Base-by-base conservation (phyloP, 345 rosid species). In the Eucalyptus curtisii region DNA sequence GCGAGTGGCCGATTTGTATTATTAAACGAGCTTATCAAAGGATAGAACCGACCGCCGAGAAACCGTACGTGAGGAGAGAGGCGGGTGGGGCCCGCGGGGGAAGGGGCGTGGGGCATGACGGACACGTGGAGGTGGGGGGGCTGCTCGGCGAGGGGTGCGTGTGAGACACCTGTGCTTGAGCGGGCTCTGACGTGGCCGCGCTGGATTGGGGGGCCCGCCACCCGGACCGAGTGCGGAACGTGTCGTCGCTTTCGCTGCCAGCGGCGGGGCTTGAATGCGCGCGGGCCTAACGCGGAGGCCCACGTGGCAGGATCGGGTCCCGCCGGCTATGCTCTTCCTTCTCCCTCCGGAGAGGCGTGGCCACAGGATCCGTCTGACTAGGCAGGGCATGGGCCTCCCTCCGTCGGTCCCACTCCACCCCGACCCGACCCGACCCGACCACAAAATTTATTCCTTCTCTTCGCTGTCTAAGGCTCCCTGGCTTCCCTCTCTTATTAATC, bases 131-230 rank as follows among this genome's bases (percentile, higher is more conserved):
- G n/a, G 4, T 11, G 71, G 22, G 71, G 22, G 90, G 90, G 90
- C 25, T 86, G 90, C 10, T 68, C 4, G 4, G 86, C 7, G 44
- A 44, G 90, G 31, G 87, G 45, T 88, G 15, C 86, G 93, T 89
- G 92, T 90, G 91, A 10, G 90, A 91, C 92, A 94, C 94, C 89
- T 90, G 61, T 90, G 87, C 47, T 16, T 40, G 91, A 90, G 87
- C 88, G 12, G 57, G 37, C 10, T 85, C 90, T 90, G 95, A 94
- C 90, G 92, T 90, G 96, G 93, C 89, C 91, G 91, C 90, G 93
- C 91, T 89, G 42, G 82, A 47, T 84, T n/a, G 93, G 92, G 93
- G 93, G 94, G 64, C 92, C 88, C 68, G 22, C 92, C 85, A 45
- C 49, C 66, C 25, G 81, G 82, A 49, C 53, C 79, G 89, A 88